Conservation (phyloP, 768 basidiomycete species). For the Mycena belliarum region DNA sequence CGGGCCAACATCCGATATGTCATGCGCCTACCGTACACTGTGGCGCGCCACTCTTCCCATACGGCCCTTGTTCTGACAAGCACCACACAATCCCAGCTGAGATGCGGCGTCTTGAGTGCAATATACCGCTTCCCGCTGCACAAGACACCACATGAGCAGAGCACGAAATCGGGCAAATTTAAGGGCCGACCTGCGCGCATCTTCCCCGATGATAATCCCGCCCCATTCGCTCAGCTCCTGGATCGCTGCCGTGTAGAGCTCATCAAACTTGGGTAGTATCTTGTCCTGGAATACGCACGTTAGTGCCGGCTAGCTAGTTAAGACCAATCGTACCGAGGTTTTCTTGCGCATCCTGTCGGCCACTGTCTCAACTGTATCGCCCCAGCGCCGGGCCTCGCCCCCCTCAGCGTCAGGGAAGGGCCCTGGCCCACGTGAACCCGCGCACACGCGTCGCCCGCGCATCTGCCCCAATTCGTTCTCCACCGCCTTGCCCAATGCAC, state of each 20-base stretch:
- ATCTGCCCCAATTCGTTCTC: constrained; percentile 64
- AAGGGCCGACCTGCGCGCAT: constrained; percentile 51
- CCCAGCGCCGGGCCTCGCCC: constrained; percentile 79
- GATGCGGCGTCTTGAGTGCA: constrained; percentile 68
- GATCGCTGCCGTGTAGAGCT: constrained; percentile 78
- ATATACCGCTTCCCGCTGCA: constrained; percentile 71
- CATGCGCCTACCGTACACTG: constrained; percentile 55
- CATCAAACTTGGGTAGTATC: constrained; percentile 49
- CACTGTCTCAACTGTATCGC: constrained; percentile 60
- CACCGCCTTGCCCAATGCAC: constrained; percentile 70
- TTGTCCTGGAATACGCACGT: constrained; percentile 8
- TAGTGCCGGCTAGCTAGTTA: too few relatives aligned
- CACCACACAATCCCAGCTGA: constrained; percentile 66
- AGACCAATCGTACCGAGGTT: constrained; percentile 44
- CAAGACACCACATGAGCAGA: constrained; percentile 19
- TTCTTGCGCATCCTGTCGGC: constrained; percentile 51
- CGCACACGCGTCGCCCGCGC: constrained; percentile 66
- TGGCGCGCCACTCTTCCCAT: constrained; percentile 69
- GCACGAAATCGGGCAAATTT: constrained; percentile 6
- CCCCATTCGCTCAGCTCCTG: constrained; percentile 76
- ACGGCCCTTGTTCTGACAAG: constrained; percentile 65
- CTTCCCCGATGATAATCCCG: constrained; percentile 66
- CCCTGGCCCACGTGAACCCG: constrained; percentile 33
- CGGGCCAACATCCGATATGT: neutral
- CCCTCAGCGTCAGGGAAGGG: constrained; percentile 48